Evolutionary conservation across 1,284 basidiomycete species (phyloP).

Genomic region (Papiliotrema flavescens): DNA sequence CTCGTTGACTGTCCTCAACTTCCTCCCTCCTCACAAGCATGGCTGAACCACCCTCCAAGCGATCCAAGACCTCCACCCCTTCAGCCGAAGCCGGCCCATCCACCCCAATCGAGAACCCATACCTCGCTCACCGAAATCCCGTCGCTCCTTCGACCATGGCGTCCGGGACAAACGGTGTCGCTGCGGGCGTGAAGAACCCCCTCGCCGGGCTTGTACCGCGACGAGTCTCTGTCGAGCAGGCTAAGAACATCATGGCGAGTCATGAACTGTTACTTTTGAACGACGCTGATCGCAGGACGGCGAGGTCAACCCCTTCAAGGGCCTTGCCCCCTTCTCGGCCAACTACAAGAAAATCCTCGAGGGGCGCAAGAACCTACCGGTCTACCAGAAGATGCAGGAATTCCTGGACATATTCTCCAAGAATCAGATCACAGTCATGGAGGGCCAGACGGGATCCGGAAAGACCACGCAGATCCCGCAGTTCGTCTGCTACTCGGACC

Average conservation of each 20-base stretch:
- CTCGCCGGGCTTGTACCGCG: constrained; percentile 74
- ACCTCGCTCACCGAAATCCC: constrained; percentile 33
- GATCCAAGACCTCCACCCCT: constrained; percentile 30
- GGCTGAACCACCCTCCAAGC: constrained; percentile 41
- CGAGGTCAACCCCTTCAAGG: constrained; percentile 85
- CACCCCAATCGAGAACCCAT: constrained; percentile 38
- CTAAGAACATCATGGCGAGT: constrained; percentile 67
- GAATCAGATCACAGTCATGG: constrained; percentile 91
- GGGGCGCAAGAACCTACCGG: constrained; percentile 81
- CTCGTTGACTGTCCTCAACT: not conserved
- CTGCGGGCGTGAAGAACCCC: constrained; percentile 49
- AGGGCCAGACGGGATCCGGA: constrained; percentile 96
- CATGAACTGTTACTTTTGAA: not conserved
- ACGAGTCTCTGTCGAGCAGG: constrained; percentile 69
- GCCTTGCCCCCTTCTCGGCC: constrained; percentile 62
- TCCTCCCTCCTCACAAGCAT: constrained; percentile 6
- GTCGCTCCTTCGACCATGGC: constrained; percentile 1
- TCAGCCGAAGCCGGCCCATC: constrained; percentile 21
- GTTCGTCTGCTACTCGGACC: constrained; percentile 88
- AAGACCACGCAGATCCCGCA: constrained; percentile 99
- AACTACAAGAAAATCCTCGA: constrained; percentile 86
- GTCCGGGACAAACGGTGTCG: constrained; percentile 8
- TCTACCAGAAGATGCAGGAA: constrained; percentile 88
- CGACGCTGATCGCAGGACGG: constrained; percentile 59
- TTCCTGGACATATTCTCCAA: constrained; percentile 80